Evolutionary conservation across 2,329 filamentous ascomycete species (phyloP).

Genomic region (Leptodontidium sp.): DNA sequence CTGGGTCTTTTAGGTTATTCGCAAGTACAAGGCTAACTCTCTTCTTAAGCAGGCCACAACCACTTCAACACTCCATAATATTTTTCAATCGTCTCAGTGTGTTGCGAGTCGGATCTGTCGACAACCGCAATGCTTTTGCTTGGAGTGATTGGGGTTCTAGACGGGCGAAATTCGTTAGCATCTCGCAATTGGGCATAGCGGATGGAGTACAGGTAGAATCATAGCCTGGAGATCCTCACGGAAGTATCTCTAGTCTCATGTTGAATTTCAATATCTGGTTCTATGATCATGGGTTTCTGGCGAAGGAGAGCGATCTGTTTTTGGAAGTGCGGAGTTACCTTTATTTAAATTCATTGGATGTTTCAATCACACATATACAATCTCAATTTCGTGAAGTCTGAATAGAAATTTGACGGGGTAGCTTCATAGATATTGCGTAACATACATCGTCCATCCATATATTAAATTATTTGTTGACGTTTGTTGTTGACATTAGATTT

Average conservation of each 20-base stretch:
- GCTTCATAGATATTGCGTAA: too few species aligned
- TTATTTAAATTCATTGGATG: too few species aligned
- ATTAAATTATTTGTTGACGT: too few species aligned
- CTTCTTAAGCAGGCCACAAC: neutral
- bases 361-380: too few species aligned
- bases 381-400: too few species aligned
- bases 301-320: too few species aligned
- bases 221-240: neutral
- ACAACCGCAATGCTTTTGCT: neutral
- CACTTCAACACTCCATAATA: neutral
- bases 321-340: too few species aligned
- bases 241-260: neutral
- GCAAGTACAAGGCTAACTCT: neutral
- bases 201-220: neutral
- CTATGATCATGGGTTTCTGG: neutral
- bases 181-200: conserved; percentile 8
- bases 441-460: too few species aligned
- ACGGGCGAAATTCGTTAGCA: neutral
- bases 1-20: too few species aligned
- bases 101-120: neutral
- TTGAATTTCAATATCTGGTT: neutral
- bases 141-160: neutral
- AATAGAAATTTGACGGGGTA: too few species aligned
- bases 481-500: neutral
- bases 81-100: neutral